Conservation (phyloP, 495 filamentous ascomycete species). For the Tuber umbilicatum region DNA sequence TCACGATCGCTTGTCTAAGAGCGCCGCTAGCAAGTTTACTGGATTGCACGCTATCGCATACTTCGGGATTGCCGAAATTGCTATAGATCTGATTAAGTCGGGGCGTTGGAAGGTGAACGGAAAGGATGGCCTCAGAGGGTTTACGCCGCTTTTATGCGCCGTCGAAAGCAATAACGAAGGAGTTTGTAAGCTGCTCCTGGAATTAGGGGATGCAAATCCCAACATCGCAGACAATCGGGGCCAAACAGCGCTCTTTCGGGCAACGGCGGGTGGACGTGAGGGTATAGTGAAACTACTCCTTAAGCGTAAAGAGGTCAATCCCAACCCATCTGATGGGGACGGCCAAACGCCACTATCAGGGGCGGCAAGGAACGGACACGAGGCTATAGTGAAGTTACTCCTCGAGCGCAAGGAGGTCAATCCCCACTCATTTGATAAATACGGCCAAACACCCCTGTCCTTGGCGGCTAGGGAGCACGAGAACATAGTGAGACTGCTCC, state of each 20-base stretch:
- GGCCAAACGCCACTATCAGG: constrained; percentile 34
- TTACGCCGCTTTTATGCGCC: background rate
- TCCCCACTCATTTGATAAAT: constrained; percentile 13
- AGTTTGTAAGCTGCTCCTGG: background rate
- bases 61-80: background rate
- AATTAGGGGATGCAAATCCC: background rate
- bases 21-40: background rate
- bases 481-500: constrained; percentile 28
- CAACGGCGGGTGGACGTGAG: constrained; percentile 43
- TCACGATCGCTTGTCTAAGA: rapidly evolving
- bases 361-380: constrained; percentile 24
- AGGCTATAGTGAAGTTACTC: constrained; percentile 31
- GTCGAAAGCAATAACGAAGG: background rate
- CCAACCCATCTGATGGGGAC: constrained; percentile 22
- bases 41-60: background rate
- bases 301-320: constrained; percentile 13
- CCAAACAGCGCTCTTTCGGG: constrained; percentile 42
- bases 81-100: background rate
- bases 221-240: background rate
- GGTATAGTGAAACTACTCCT: constrained; percentile 34
- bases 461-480: constrained; percentile 8
- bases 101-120: background rate
- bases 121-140: background rate
- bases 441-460: constrained; percentile 22
- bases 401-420: constrained; percentile 21